Evolutionary conservation across 2,329 filamentous ascomycete species (phyloP), one percentile per base, ranked within the genome.

Genomic region (Coniochaeta sp.): DNA sequence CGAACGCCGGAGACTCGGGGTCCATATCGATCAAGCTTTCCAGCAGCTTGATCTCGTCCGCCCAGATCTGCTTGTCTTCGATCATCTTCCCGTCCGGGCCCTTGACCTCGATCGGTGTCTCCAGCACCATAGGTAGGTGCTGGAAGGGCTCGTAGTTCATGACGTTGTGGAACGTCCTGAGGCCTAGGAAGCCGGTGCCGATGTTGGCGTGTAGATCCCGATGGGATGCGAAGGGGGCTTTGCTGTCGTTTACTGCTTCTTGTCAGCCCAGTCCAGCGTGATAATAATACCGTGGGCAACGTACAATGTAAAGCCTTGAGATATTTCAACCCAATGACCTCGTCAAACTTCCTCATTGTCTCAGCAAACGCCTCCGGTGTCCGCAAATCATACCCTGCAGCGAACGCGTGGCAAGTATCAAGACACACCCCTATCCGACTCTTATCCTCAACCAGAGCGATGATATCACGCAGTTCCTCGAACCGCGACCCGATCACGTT

Each of bases 401-500:
- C 93, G 73, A 98, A 98, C 61, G 92, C 87, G 74, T 99, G 95
- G 75, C 95, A 99, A 0, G 95, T 99, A 72, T 99, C 95, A 60
- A 99, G 86, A 73, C 95, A 99, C 19, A 99, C 92, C 54, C 93
- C 95, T 1, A 99, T 88, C 34, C 95, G 86, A 50, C 79, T 73
- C 76, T 96, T 96, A 72, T 96, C 86, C 24, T 92, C 83, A 26
- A 98, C 84, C 9, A 86, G 79, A 16, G 82, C 82, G 66, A 99
- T 96, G 64, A 97, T 90, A 68, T 92, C 89, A 14, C 88, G 82
- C 55, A 99, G 81, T 68, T 99, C 93, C 71, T 93, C 87, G 71
- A 96, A 96, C 1, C 83, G 87, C 17, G 86, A 88, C 33, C 95
- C 95, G 58, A 99, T 86, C 5, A 96, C 88, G 68, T 95, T 96